Evolutionary conservation across 352 stramenopile genomes (phyloP), one percentile per base, ranked within the genome.

Genomic region (Pseudoperonospora humuli): DNA sequence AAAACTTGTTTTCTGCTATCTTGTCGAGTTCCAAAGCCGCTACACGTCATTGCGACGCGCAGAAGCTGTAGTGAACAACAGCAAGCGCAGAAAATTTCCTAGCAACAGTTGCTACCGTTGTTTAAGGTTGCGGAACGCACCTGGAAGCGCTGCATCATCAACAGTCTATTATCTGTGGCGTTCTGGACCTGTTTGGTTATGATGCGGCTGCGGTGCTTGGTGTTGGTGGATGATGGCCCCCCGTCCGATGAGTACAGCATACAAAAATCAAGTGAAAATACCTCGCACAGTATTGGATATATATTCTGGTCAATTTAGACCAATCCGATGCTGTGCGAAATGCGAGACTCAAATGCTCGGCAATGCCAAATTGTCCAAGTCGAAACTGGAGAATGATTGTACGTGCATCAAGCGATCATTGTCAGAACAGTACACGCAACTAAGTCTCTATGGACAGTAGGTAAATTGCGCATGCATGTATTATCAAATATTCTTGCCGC

Each of bases 121-220:
- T 1, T 43, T 1, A 1, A 3, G n/a, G n/a, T 23, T 39, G n/a
- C n/a, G 14, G 17, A 14, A 67, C 67, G 50, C 44, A 80, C 71
- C 60, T 84, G 71, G 61, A 84, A 71, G 41, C 71, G 68, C 63
- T 84, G 71, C 71, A 84, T 84, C 11, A 28, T 52, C 21, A 29
- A 20, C 5, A 28, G 11, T 28, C 34, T 28, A 18, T 15, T 26
- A 35, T 47, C 27, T 58, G 21, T 39, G 39, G 47, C 39, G 39
- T 43, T 53, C 47, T 46, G 35, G 41, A 46, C 54, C 41, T 25
- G 36, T 54, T 55, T 46, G 57, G 36, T 62, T 67, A 40, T 61
- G 58, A 59, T n/a, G n/a, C n/a, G 52, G 17, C 15, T 39, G 15
- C 14, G 33, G 19, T 33, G 37, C 37, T 29, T 43, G 23, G 28